Percentiles rank a stretch among this genome's conserved stretches.
Evolutionary conservation across 1,284 basidiomycete species (phyloP).

Genomic region (Hemileia vastatrix): DNA sequence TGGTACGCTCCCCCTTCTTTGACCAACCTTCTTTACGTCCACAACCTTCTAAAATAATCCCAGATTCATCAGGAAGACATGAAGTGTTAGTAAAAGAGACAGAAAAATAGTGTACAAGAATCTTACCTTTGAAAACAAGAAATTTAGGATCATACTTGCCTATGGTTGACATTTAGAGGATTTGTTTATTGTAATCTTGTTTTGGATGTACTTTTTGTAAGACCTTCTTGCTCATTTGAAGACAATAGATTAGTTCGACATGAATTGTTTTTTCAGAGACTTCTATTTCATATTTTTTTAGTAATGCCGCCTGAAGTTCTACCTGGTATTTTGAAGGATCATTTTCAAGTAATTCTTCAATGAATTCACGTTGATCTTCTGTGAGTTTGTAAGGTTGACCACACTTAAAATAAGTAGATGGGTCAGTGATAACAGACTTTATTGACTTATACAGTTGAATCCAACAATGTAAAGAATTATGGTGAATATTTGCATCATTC

Average conservation of each 20-base stretch:
- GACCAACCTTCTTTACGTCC: neutral
- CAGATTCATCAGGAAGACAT: conserved; percentile 7
- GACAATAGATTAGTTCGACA: neutral
- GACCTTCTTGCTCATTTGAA: neutral
- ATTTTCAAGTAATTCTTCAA: neutral
- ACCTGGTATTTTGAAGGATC: neutral
- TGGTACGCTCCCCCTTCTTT: neutral
- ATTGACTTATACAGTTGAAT: neutral
- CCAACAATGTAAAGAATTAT: neutral
- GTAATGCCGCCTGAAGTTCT: neutral
- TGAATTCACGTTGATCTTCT: neutral
- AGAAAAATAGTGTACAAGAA: no score
- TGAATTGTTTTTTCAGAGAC: neutral
- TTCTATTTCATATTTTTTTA: neutral
- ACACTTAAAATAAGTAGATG: neutral
- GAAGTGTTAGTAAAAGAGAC: no score
- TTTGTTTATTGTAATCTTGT: neutral
- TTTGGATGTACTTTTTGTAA: neutral
- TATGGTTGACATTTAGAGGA: no score
- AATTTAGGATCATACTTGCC: no score
- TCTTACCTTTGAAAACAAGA: no score
- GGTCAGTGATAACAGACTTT: neutral
- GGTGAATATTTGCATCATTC: no score
- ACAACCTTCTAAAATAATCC: neutral
- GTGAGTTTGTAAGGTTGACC: neutral